Percentiles rank a stretch among this genome's conserved stretches.
Evolutionary conservation across 352 stramenopile genomes (phyloP).

Genomic region (Phytophthora nicotianae): DNA sequence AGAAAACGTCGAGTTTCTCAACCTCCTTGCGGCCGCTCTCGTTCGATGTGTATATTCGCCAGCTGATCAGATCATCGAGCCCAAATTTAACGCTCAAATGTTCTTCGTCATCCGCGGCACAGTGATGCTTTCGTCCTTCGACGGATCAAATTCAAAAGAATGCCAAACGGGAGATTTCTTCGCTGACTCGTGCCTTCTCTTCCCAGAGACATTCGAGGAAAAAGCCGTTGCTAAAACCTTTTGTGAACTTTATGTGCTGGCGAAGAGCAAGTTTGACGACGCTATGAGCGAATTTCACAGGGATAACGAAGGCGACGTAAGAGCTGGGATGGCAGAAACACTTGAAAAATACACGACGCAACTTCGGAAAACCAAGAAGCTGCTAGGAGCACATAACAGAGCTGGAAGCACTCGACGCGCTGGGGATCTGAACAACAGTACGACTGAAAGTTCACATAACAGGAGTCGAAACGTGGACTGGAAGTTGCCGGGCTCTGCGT

Average conservation of each 20-base stretch:
- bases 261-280: slow-evolving; percentile 65
- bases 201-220: slow-evolving; percentile 40
- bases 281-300: slow-evolving; percentile 58
- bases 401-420: slow-evolving; percentile 11
- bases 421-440: neutral
- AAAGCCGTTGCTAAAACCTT: slow-evolving; percentile 79
- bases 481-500: slow-evolving; percentile 53
- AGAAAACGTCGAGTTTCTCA: slow-evolving; percentile 73
- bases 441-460: neutral
- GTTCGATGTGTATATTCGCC: slow-evolving; percentile 60
- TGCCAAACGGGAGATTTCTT: slow-evolving; percentile 72
- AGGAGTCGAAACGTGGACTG: slow-evolving; percentile 24
- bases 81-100: slow-evolving; percentile 79
- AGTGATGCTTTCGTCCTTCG: slow-evolving; percentile 51
- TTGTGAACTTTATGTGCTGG: slow-evolving; percentile 77
- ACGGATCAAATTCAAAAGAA: slow-evolving; percentile 49
- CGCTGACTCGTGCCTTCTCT: slow-evolving; percentile 59
- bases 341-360: slow-evolving; percentile 65
- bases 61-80: slow-evolving; percentile 68
- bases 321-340: slow-evolving; percentile 44
- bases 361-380: slow-evolving; percentile 76
- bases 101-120: slow-evolving; percentile 74
- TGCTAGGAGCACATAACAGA: slow-evolving; percentile 54
- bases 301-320: slow-evolving; percentile 26
- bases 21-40: slow-evolving; percentile 55